Evolutionary conservation across 2,329 filamentous ascomycete genomes (phyloP).

Genomic region (Paraphaeosphaeria minitans): DNA sequence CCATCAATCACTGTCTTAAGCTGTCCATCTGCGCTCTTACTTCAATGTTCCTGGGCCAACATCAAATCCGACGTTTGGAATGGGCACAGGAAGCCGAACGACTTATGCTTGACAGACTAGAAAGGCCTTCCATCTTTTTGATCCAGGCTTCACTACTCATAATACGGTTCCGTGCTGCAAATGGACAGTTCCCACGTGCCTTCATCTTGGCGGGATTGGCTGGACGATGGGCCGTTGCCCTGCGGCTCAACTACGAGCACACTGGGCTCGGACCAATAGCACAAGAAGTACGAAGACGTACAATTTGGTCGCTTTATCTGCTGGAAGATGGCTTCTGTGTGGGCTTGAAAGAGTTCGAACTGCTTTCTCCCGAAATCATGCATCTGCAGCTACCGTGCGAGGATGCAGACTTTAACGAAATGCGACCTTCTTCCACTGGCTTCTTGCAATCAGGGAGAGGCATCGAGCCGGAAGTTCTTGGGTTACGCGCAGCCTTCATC

Average conservation of each 20-base stretch:
- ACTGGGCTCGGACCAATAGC: conserved; percentile 1
- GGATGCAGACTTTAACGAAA: not conserved
- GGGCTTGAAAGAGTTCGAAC: conserved; percentile 1
- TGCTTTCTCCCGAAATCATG: conserved; percentile 1
- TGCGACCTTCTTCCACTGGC: not conserved
- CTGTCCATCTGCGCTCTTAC: conserved; percentile 3
- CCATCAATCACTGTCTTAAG: not conserved
- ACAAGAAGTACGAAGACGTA: conserved; percentile 4
- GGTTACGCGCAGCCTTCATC: not conserved
- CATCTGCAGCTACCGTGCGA: conserved; percentile 2
- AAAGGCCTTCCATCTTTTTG: conserved; percentile 5
- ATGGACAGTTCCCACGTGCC: conserved; percentile 1
- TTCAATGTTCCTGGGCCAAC: not conserved
- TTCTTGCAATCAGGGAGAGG: conserved; percentile 3
- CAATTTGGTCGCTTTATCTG: not conserved
- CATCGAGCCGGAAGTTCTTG: conserved; percentile 1
- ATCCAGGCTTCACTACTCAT: conserved; percentile 2
- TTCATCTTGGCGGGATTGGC: conserved; percentile 1
- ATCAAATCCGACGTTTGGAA: not conserved
- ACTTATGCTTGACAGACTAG: conserved; percentile 3
- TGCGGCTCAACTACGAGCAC: conserved; percentile 4
- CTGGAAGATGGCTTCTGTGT: conserved; percentile 7
- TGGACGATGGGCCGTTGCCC: conserved; percentile 5
- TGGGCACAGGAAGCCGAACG: conserved; percentile 3
- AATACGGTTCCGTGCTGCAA: not conserved